A percentile compares a stretch with the other conserved stretches of the same genome.
phyloP scores from a whole-genome alignment of 2,329 filamentous ascomycete species.

The Fusarium sp. region DNA sequence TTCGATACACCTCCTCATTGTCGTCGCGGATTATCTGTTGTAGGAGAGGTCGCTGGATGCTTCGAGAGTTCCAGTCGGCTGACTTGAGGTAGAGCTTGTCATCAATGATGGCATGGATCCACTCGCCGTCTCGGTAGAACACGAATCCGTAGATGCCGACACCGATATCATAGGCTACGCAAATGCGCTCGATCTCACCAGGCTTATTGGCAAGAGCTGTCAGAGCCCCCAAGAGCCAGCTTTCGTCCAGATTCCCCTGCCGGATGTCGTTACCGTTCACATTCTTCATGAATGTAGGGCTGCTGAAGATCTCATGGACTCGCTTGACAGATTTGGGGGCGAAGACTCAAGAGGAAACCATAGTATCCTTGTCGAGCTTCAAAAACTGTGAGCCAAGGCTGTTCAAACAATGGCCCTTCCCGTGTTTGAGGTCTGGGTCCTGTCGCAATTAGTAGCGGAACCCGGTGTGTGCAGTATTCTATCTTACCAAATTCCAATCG shows the following conservation, averaged over 20 bases:
- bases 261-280: constrained; percentile 79
- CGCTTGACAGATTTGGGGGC: constrained; percentile 82
- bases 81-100: constrained; percentile 73
- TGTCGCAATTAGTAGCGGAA: constrained; percentile 44
- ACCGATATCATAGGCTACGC: constrained; percentile 77
- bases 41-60: constrained; percentile 78
- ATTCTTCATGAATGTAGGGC: constrained; percentile 75
- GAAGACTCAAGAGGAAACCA: constrained; percentile 55
- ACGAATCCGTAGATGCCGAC: constrained; percentile 92
- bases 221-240: constrained; percentile 84
- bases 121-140: constrained; percentile 88
- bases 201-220: too few relatives aligned
- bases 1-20: too few relatives aligned
- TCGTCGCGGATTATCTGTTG: too few relatives aligned
- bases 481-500: constrained; percentile 66
- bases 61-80: constrained; percentile 84
- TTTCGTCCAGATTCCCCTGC: constrained; percentile 81
- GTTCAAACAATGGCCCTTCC: constrained; percentile 67
- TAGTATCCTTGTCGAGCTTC: constrained; percentile 59
- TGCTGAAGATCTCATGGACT: constrained; percentile 78
- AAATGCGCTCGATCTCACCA: too few relatives aligned
- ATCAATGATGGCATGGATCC: constrained; percentile 70
- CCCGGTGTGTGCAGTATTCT: not conserved
- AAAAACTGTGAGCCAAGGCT: constrained; percentile 60
- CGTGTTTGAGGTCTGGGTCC: constrained; percentile 77